phyloP scores from a whole-genome alignment of 2,329 filamentous ascomycete species.

The Aulographum hederae region DNA sequence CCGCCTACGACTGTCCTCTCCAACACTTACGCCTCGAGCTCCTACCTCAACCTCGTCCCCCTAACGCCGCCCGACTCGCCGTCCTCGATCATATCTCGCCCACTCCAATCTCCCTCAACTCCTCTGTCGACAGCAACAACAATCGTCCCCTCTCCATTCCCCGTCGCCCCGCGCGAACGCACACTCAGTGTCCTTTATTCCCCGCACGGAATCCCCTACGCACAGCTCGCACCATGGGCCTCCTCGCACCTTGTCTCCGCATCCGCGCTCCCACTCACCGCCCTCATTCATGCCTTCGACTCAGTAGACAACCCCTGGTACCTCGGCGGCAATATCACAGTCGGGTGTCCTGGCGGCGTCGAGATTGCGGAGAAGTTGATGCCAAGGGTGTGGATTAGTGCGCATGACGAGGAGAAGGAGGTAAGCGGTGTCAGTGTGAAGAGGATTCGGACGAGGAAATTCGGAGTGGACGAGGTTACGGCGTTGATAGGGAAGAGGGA shows the following conservation, averaged over 20 bases:
- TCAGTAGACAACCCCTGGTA: constrained; percentile 41
- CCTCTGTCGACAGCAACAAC: neutral
- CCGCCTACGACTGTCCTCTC: constrained; percentile 30
- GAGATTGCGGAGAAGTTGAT: constrained; percentile 35
- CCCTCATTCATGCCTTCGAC: constrained; percentile 47
- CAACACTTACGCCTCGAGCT: constrained; percentile 9
- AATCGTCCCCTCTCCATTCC: constrained; percentile 9
- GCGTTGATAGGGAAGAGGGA: no score
- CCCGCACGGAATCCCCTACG: constrained; percentile 31
- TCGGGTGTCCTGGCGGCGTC: constrained; percentile 37
- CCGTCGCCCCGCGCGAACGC: constrained; percentile 16
- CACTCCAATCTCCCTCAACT: constrained; percentile 1
- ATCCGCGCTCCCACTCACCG: constrained; percentile 41
- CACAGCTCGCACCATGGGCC: constrained; percentile 34
- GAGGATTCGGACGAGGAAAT: constrained; percentile 29
- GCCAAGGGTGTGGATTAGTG: constrained; percentile 40
- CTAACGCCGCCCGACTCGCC: constrained; percentile 17
- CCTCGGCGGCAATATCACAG: constrained; percentile 36
- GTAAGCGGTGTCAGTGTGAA: constrained; percentile 32
- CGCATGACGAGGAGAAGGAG: constrained; percentile 42
- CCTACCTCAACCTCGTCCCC: constrained; percentile 19
- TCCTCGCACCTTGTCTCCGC: constrained; percentile 36
- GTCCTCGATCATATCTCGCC: constrained; percentile 7
- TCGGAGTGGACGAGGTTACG: constrained; percentile 27
- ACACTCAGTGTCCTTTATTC: constrained; percentile 46